Conservation (phyloP, 2,329 filamentous ascomycete species). For the Juglanconis oblonga region DNA sequence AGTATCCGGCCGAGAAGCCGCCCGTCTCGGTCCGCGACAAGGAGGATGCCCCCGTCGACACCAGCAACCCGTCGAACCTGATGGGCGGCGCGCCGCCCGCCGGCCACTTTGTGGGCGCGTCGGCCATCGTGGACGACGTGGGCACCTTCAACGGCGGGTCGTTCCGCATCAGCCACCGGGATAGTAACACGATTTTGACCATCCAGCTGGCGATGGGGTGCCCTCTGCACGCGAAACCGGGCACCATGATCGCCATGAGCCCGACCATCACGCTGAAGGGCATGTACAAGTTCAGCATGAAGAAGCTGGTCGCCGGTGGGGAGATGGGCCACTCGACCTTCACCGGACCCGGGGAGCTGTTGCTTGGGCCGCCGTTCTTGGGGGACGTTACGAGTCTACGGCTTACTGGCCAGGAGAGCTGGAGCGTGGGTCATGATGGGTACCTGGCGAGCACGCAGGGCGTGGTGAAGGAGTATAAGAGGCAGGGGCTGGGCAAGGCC, state of each 20-base stretch:
- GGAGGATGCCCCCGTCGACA: slow-evolving; percentile 25
- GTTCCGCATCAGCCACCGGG: slow-evolving; percentile 88
- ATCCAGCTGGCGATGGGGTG: slow-evolving; percentile 87
- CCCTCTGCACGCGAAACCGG: slow-evolving; percentile 76
- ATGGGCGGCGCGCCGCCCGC: slow-evolving; percentile 38
- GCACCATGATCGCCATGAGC: slow-evolving; percentile 91
- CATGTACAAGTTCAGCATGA: slow-evolving; percentile 78
- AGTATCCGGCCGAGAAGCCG: slow-evolving; percentile 27
- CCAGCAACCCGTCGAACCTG: slow-evolving; percentile 31
- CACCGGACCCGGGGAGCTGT: slow-evolving; percentile 85
- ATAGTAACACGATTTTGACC: slow-evolving; percentile 86
- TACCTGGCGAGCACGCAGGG: slow-evolving; percentile 84
- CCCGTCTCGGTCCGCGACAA: slow-evolving; percentile 19
- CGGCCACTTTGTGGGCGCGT: slow-evolving; percentile 62
- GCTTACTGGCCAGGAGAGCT: slow-evolving; percentile 68
- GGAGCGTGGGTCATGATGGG: slow-evolving; percentile 83
- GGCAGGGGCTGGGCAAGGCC: slow-evolving; percentile 81
- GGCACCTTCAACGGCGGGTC: slow-evolving; percentile 97
- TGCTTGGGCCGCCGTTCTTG: slow-evolving; percentile 50
- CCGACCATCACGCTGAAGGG: slow-evolving; percentile 82
- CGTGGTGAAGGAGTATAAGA: slow-evolving; percentile 83
- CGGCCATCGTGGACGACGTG: slow-evolving; percentile 71
- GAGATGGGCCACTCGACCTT: slow-evolving; percentile 77
- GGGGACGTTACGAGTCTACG: slow-evolving; percentile 49
- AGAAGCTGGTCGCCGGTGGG: slow-evolving; percentile 82